Base-by-base conservation (phyloP, 306 rosid genomes). In the Styphnolobium japonicum region DNA sequence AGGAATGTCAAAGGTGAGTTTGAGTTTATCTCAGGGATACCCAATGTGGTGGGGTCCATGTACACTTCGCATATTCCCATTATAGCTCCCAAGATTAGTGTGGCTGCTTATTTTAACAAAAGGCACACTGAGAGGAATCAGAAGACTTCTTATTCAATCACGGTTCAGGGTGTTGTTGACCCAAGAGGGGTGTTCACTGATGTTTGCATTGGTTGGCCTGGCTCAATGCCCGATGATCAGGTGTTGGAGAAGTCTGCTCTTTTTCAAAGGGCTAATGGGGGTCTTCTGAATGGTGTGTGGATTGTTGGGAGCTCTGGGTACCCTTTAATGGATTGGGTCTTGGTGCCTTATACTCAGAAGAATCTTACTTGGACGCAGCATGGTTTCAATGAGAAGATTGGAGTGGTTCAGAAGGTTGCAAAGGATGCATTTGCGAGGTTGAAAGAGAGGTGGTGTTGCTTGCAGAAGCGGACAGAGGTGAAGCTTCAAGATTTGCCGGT, bases 181-280 rank as follows among this genome's bases (percentile, higher is more conserved):
- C 89, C 94, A 0, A 89, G 78, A 45, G 99, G 99, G 5, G 87
- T 89, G 0, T 96, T 93, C 11, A 86, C 93, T 0, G 99, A 96
- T 53, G 94, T 93, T 2, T 96, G 98, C 23, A 91, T 93, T 18
- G 99, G 99, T 0, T 96, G 99, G 99, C 98, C 98, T 2, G 99
- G 99, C 1, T 96, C 98, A 4, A 89, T 96, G 97, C 88, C 96
- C 10, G 98, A 96, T 80, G 98, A 91, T 45, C 94, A 93, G 49
- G 99, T 96, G 9, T 69, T 96, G 14, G 96, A 93, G 69, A 90
- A 88, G 27, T 87, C 93, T 0, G 96, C 97, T 2, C 85, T 96
- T 71, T 71, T 34, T 68, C 97, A 96, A 33, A 82, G 96, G 67
- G 99, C 97, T 0, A 88, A 71, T 71, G 86, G 84, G 2, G 98